Evolutionary conservation across 1,139 yeast species (phyloP), one percentile per base, ranked within the genome.

Genomic region (Groenewaldozyma auringiensis): DNA sequence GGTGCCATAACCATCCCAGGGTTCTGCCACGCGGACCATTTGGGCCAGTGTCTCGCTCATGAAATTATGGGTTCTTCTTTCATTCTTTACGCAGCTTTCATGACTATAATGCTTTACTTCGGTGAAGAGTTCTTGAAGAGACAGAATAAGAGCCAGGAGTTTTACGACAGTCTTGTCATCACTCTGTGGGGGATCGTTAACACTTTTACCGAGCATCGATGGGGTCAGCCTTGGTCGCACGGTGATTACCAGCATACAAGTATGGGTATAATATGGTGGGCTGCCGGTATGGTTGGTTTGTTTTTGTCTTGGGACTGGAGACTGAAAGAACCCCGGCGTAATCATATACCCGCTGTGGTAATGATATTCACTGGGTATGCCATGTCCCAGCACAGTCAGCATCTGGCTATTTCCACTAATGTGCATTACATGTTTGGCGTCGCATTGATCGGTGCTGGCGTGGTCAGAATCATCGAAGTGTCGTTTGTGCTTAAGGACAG

Each of bases 221-320:
- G 96, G 96, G 95, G 95, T 32, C 92, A 86, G 60, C 76, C 71
- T 8, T 89, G 97, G 97, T 73, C 76, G 42, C 94, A 85, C 71
- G 94, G 95, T 27, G 71, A 67, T 45, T 86, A 82, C 62, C 96
- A 88, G 66, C 96, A 88, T 64, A 87, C 97, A 0, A 78, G 94
- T 22, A 87, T 89, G 95, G 97, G 97, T 2, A 83, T 89, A 48
- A 74, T 89, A 36, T 89, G 96, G 95, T 88, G 96, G 94, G 78
- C 87, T 47, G 94, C 95, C 42, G 97, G 96, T 1, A 68, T 87
- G 53, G 66, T 87, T 20, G 97, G 97, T 0, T 71, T 89, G 55
- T 83, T 76, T 64, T 67, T 88, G 44, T 76, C 95, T 1, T 67
- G 82, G 56, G 74, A 75, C 45, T 79, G 83, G 29, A 65, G 61